Conservation (phyloP, 2,329 filamentous ascomycete species). For the Colletotrichum gloeosporioides region DNA sequence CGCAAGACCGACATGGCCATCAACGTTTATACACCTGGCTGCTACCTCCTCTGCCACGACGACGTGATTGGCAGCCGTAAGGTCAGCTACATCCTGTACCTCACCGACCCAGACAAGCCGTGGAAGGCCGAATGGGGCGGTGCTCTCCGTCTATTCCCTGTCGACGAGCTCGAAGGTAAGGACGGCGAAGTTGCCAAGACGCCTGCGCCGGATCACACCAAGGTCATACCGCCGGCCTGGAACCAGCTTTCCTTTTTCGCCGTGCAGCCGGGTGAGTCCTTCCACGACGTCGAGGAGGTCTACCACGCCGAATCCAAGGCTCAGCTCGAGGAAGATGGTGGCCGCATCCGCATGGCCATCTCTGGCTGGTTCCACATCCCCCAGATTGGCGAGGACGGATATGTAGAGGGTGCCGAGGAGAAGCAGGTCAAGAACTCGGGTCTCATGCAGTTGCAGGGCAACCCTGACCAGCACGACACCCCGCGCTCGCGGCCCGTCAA, state of each 20-base stretch:
- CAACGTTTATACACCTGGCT: conserved; percentile 97
- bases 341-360: conserved; percentile 92
- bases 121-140: conserved; percentile 96
- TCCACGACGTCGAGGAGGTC: conserved; percentile 98
- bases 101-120: conserved; percentile 87
- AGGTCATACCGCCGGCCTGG: conserved; percentile 91
- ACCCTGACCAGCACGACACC: conserved; percentile 87
- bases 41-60: conserved; percentile 94
- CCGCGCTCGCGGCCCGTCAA: conserved; percentile 68
- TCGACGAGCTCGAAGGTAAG: conserved; percentile 66
- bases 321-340: conserved; percentile 71
- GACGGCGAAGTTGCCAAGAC: conserved; percentile 80
- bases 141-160: conserved; percentile 85
- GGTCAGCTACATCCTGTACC: conserved; percentile 95
- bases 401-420: conserved; percentile 85
- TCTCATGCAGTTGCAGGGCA: conserved; percentile 89
- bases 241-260: conserved; percentile 99
- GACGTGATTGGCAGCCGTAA: conserved; percentile 97
- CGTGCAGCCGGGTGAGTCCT: conserved; percentile 97
- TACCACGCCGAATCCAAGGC: conserved; percentile 71
- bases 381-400: conserved; percentile 92
- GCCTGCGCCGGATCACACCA: conserved; percentile 77
- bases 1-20: conserved; percentile 99
- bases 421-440: conserved; percentile 88
- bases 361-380: conserved; percentile 99